These are phyloP conservation scores for Helotiales sp. DNA, from an alignment of 2,329 filamentous ascomycete species.

Conservation along the genomic window DNA sequence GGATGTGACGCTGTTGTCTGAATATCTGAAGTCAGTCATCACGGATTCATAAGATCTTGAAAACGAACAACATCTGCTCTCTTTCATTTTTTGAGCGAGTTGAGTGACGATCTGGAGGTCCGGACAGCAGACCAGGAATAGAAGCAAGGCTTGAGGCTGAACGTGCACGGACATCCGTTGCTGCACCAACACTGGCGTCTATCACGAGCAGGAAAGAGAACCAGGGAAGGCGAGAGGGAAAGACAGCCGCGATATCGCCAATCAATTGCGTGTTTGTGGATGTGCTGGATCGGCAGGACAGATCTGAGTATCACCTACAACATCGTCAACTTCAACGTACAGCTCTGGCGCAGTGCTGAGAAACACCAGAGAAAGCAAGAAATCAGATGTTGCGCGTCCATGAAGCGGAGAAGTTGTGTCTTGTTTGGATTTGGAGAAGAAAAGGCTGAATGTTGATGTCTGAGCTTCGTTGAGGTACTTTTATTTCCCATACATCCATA, in stretches of 20 bases:
- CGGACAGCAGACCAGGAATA: neutral
- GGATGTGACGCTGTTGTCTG: neutral
- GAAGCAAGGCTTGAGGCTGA: neutral
- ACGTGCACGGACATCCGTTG: neutral
- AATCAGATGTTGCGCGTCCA: no score
- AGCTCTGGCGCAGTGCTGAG: neutral
- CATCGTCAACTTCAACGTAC: neutral
- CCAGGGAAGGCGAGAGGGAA: neutral
- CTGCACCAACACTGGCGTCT: neutral
- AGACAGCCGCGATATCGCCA: neutral
- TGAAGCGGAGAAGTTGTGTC: no score
- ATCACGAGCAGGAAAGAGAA: neutral
- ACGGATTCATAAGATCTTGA: no score
- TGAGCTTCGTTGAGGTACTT: no score
- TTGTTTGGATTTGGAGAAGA: no score
- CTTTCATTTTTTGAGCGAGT: neutral
- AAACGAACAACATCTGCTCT: no score
- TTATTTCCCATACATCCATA: neutral
- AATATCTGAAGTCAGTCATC: no score
- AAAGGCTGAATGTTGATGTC: no score
- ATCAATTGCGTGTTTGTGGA: slow-evolving; percentile 1
- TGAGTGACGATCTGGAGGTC: neutral
- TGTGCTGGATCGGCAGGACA: neutral
- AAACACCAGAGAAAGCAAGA: no score
- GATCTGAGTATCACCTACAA: neutral